Evolutionary conservation across 2,329 filamentous ascomycete species (phyloP), one percentile per base, ranked within the genome.

Genomic region (Phyllosticta citriasiana): DNA sequence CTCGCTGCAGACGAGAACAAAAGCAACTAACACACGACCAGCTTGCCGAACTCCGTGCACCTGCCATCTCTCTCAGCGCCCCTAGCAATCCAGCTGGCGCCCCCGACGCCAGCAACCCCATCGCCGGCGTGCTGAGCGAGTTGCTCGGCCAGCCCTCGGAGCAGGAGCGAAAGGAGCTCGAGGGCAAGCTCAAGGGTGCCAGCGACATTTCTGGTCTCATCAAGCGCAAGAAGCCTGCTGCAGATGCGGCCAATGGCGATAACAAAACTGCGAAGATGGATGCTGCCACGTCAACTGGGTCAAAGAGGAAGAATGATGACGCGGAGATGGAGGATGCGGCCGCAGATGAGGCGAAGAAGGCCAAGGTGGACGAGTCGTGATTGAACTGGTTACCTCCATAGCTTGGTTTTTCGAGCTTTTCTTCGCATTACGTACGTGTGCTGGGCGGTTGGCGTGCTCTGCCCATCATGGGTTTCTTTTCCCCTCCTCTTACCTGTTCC

Each of bases 151-250:
- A 86, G 69, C 82, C 84, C 40, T 77, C 83, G 2, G 79, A 78
- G 1, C 80, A 86, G 60, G 82, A 84, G 57, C 79, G 84, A 65
- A 85, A 84, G 25, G 81, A 84, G 65, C 78, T 90, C 54, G 84
- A 88, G 54, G 87, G 91, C 70, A 88, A 87, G 27, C 88, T 86
- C 67, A 87, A 87, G 75, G 81, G 78, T 7, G 89, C 89, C 6
- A 91, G 82, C 16, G 89, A 94, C 69, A 77, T 95, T 14, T 84
- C 82, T 0, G 82, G 85, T n/a, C 77, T 93, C 54, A 86, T 93
- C 53, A 85, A 87, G 71, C 84, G 86, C 69, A 92, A 83, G 72
- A 78, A 76, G 65, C 64, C 67, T 2, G 66, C 54, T 22, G 2
- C 58, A 22, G 19, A 22, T 9, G 53, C 53, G 1, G 10, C 35